Evolutionary conservation across 192 early-diverging fungal species (phyloP).

Genomic region (Coemansia sp.): DNA sequence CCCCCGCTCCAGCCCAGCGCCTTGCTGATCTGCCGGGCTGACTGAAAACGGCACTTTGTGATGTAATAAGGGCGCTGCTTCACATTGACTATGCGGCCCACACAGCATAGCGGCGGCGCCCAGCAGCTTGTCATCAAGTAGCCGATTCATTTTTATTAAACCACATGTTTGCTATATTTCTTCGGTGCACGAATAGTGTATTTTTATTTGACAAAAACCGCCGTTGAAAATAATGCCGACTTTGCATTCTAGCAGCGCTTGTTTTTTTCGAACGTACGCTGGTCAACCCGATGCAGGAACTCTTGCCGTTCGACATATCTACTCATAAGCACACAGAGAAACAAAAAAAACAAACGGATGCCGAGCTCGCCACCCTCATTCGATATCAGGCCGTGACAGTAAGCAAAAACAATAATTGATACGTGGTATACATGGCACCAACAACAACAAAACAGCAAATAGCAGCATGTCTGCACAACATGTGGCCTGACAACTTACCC

Average conservation of each 20-base stretch:
- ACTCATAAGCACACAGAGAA: neutral
- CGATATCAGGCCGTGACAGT: no score
- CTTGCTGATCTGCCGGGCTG: no score
- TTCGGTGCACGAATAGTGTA: neutral
- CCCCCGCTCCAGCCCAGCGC: neutral
- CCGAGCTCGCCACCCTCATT: no score
- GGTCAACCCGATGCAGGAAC: slow-evolving; percentile 46
- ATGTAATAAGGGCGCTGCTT: neutral
- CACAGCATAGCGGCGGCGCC: no score
- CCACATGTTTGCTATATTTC: neutral
- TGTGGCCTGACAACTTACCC: slow-evolving; percentile 21
- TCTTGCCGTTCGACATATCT: slow-evolving; percentile 49
- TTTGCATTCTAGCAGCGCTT: slow-evolving; percentile 8
- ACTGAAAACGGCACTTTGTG: neutral
- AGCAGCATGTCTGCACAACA: neutral
- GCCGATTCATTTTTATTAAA: no score
- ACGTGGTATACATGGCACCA: neutral
- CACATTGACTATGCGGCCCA: neutral
- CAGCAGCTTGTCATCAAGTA: no score
- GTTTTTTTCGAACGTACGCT: slow-evolving; percentile 37
- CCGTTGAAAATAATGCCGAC: neutral
- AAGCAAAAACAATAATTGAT: neutral
- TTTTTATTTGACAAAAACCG: slow-evolving; percentile 8
- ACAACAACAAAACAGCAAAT: neutral
- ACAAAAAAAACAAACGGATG: neutral